Evolutionary conservation across 2,329 filamentous ascomycete genomes (phyloP), one percentile per base, ranked within the genome.

Genomic region (Colletotrichum cereale): DNA sequence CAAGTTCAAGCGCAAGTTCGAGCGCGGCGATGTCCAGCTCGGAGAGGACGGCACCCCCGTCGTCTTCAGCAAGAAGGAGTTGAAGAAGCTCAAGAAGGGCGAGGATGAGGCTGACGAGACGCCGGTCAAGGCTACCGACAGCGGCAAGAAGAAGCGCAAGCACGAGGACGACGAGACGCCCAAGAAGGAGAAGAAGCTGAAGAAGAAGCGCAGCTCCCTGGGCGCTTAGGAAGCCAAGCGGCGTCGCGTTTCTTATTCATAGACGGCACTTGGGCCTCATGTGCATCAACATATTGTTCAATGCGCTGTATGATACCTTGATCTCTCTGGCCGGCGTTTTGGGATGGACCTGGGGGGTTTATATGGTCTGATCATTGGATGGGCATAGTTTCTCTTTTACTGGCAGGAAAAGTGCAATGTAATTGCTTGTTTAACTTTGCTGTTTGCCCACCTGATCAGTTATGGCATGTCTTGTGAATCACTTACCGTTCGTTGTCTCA

Each of bases 1-100:
- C 84, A 92, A 93, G 83, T 95, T 94, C 84, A 90, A 92, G 86
- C 88, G 91, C 80, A 94, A 94, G 86, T 90, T 90, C 75, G 92
- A 93, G 82, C 88, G 91, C 73, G 93, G 93, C 47, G 91, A 94
- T 78, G 92, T 95, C 74, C 86, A 89, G 78, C 84, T 94, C 74
- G 87, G 86, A 75, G 83, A 84, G 16, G 88, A 92, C 73, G 92
- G 92, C 68, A 90, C 87, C 62, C 90, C 92, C 50, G 86, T 89
- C 75, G 85, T 93, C 5, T 82, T 91, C 76, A 93, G 90, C 85
- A 94, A 94, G 87, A 94, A 93, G 84, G 91, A 93, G 57, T 81
- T 92, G 77, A 93, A 93, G 87, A 92, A 93, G 85, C 83, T 87
- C 70, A 90, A 88, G 83, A 92, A 92, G 83, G 82, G 81, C 24